phyloP scores from a whole-genome alignment of 2,329 filamentous ascomycete genomes.

The Colletotrichum trifolii region DNA sequence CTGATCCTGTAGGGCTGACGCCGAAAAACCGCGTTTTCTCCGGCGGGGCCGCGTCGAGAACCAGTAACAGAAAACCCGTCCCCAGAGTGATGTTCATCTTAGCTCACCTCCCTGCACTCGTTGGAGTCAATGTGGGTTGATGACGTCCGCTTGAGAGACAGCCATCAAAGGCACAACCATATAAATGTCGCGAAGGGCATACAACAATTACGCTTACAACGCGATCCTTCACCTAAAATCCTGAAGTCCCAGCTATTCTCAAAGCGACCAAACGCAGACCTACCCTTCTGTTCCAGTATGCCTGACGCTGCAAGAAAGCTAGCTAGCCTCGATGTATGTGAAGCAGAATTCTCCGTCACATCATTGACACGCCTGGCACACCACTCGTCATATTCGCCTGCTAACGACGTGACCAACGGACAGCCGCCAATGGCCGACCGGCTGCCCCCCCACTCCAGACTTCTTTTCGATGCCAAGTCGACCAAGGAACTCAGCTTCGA shows the following conservation, averaged over 20 bases:
- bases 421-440: constrained; percentile 74
- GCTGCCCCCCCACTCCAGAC: constrained; percentile 76
- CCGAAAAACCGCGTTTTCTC: constrained; percentile 36
- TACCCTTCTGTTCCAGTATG: background rate
- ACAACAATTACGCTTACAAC: too few species aligned
- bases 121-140: constrained; percentile 11
- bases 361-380: background rate
- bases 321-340: constrained; percentile 52
- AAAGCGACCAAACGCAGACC: too few species aligned
- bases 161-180: background rate
- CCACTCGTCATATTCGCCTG: background rate
- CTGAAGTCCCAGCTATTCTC: too few species aligned
- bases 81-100: constrained; percentile 22
- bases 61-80: constrained; percentile 3
- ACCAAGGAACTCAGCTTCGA: constrained; percentile 81
- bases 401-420: constrained; percentile 34
- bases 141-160: constrained; percentile 25
- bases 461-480: constrained; percentile 86
- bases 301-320: constrained; percentile 23
- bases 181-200: background rate
- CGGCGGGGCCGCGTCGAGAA: constrained; percentile 24
- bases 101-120: constrained; percentile 33
- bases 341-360: background rate
- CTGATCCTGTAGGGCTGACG: background rate
- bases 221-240: too few species aligned